Conservation (phyloP, 345 rosid species). For the Laguncularia racemosa region DNA sequence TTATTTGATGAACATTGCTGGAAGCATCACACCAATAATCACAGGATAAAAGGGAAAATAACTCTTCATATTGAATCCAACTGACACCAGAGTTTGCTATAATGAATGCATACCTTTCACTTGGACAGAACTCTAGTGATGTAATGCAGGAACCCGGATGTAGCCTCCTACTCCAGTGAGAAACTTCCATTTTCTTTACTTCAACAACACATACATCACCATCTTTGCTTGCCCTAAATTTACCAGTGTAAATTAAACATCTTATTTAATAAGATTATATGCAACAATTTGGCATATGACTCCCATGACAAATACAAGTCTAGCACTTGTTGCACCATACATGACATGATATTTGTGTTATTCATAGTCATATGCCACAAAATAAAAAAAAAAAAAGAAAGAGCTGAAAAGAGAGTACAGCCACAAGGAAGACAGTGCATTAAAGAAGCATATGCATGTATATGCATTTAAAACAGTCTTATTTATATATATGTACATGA, state of each 20-base stretch:
- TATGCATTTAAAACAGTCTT: too few relatives aligned
- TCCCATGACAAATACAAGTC: neutral
- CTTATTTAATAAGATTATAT: too few relatives aligned
- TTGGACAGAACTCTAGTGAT: conserved; percentile 78
- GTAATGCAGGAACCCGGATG: conserved; percentile 69
- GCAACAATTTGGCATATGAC: neutral
- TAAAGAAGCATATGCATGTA: too few relatives aligned
- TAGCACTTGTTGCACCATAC: too few relatives aligned
- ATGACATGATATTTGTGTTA: too few relatives aligned
- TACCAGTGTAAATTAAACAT: too few relatives aligned
- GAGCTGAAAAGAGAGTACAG: neutral
- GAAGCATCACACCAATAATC: neutral
- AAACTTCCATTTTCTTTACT: conserved; percentile 85
- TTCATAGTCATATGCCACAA: too few relatives aligned
- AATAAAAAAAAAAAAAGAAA: too few relatives aligned
- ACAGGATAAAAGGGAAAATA: neutral
- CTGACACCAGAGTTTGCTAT: neutral
- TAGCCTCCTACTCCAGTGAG: conserved; percentile 86
- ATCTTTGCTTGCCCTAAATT: conserved; percentile 78
- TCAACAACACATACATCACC: conserved; percentile 80
- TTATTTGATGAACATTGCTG: too few relatives aligned
- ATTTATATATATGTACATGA: too few relatives aligned
- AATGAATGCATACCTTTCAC: conserved; percentile 45
- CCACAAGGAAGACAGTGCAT: too few relatives aligned
- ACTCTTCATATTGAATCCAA: neutral